phyloP scores from a whole-genome alignment of 768 basidiomycete genomes.

The Dictyophora rubrovolvata region DNA sequence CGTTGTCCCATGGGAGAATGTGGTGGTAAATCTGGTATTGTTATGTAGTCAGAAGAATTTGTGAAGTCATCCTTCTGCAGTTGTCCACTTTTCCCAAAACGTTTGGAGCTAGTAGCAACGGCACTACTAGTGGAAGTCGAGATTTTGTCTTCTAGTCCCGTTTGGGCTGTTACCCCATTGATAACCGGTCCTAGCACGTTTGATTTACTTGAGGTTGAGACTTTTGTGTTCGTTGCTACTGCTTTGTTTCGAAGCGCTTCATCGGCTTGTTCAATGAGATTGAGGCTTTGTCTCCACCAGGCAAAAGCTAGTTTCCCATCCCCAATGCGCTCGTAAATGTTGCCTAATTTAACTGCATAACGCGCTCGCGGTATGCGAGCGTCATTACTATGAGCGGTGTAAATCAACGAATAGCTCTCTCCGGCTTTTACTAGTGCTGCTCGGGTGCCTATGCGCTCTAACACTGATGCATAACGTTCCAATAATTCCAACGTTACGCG shows the following conservation, averaged over 20 bases:
- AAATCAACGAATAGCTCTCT: conserved; percentile 28
- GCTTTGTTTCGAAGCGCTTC: neutral
- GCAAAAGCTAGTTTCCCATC: conserved; percentile 40
- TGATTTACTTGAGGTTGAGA: neutral
- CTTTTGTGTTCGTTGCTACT: neutral
- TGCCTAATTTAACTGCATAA: conserved; percentile 56
- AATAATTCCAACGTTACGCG: conserved; percentile 44
- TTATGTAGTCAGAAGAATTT: neutral
- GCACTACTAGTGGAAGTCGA: neutral
- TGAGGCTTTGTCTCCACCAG: conserved; percentile 61
- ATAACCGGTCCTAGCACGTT: neutral
- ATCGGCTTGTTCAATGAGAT: conserved; percentile 23
- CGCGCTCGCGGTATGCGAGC: conserved; percentile 30
- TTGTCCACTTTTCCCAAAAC: neutral
- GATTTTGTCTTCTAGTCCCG: neutral
- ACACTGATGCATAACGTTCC: conserved; percentile 39
- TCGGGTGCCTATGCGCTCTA: conserved; percentile 51
- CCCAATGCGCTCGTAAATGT: conserved; percentile 49
- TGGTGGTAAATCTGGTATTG: neutral
- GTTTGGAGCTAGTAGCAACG: neutral
- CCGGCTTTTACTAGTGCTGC: conserved; percentile 44
- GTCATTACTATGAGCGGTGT: conserved; percentile 34
- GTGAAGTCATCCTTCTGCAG: neutral
- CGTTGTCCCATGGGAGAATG: conserved; percentile 36
- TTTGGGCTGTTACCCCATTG: neutral